phyloP scores from a whole-genome alignment of 257 asterid genomes.

The Nyctanthes arbortristis region DNA sequence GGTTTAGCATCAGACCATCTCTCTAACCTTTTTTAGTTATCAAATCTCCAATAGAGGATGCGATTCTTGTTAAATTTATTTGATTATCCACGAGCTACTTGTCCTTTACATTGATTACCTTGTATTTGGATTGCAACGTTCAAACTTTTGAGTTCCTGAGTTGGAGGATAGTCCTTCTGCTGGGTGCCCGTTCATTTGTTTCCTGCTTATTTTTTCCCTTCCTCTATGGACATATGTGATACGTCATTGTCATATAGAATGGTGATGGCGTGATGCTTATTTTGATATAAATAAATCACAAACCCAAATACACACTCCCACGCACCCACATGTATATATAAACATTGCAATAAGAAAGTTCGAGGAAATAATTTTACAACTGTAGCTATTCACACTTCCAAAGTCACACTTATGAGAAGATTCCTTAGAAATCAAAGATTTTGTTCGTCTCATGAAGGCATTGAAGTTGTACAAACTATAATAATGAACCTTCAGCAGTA shows the following conservation, averaged over 20 bases:
- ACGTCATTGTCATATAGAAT: too few species aligned
- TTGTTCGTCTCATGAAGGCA: background rate
- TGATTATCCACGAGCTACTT: background rate
- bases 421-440: background rate
- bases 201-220: background rate
- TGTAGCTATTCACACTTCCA: too few species aligned
- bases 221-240: too few species aligned
- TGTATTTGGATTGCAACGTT: background rate
- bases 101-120: background rate
- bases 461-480: background rate
- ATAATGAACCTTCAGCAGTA: background rate
- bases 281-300: too few species aligned
- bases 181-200: background rate
- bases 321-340: too few species aligned
- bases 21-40: background rate
- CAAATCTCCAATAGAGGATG: background rate
- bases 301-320: too few species aligned
- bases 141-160: background rate
- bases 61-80: background rate
- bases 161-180: background rate
- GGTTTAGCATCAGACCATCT: background rate
- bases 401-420: background rate
- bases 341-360: too few species aligned
- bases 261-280: too few species aligned
- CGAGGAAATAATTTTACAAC: too few species aligned